Conservation (phyloP, 441 rosid genomes). For the Francoa sonchifolia region DNA sequence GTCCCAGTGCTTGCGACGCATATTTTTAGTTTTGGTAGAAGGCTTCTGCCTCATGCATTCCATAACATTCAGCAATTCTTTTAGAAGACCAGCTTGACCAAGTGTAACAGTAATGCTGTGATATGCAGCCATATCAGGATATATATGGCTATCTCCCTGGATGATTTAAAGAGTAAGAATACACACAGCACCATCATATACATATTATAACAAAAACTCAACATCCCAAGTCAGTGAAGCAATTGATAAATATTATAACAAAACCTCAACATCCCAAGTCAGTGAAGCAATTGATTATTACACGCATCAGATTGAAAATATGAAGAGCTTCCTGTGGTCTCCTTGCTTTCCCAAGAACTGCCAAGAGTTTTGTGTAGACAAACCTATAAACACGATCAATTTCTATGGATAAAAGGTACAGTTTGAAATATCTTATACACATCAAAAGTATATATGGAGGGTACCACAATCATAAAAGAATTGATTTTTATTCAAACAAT, state of each 20-base stretch:
- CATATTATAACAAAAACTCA: slow-evolving; percentile 1
- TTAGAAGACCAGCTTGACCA: slow-evolving; percentile 74
- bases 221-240: no score
- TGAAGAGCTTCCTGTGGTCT: slow-evolving; percentile 61
- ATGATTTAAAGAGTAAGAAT: slow-evolving; percentile 18
- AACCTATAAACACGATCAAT: slow-evolving; percentile 39
- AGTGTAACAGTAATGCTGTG: slow-evolving; percentile 67
- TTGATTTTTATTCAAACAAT: no score
- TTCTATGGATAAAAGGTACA: background rate
- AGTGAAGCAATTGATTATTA: slow-evolving; percentile 26
- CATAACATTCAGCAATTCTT: slow-evolving; percentile 52
- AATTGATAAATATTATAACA: no score
- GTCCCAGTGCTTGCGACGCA: slow-evolving; percentile 54
- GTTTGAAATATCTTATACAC: no score
- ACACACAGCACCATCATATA: slow-evolving; percentile 14
- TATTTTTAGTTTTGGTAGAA: slow-evolving; percentile 24
- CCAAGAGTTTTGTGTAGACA: slow-evolving; percentile 82
- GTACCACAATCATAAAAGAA: no score
- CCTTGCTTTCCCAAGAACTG: slow-evolving; percentile 61
- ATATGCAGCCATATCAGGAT: slow-evolving; percentile 91
- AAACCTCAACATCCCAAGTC: background rate
- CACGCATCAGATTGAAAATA: slow-evolving; percentile 65
- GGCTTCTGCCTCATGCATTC: slow-evolving; percentile 76
- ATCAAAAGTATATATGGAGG: no score
- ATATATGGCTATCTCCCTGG: slow-evolving; percentile 60